Percentiles rank a stretch among this genome's conserved stretches.
Evolutionary conservation across 1,139 yeast species (phyloP).

Genomic region (Debaryomycetaceae sp.): DNA sequence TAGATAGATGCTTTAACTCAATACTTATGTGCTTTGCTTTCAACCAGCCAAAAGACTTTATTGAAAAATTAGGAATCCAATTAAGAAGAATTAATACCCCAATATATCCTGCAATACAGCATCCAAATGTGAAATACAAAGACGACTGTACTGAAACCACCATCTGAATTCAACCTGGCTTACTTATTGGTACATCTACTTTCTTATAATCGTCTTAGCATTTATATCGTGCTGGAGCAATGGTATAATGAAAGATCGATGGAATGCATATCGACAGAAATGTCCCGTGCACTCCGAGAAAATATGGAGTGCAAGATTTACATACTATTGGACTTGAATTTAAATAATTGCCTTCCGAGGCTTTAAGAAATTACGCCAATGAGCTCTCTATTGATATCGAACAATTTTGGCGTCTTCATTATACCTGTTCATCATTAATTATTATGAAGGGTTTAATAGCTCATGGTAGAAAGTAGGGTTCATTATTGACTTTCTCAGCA

Average conservation of each 20-base stretch:
- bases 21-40: conserved; percentile 28
- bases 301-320: too few relatives aligned
- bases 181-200: neutral
- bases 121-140: neutral
- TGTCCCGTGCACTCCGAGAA: neutral
- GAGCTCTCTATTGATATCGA: too few relatives aligned
- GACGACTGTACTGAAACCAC: neutral
- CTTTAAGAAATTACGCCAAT: too few relatives aligned
- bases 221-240: neutral
- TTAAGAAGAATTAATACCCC: conserved; percentile 21
- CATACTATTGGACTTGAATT: too few relatives aligned
- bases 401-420: too few relatives aligned
- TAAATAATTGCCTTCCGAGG: too few relatives aligned
- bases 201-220: neutral
- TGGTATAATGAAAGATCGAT: neutral
- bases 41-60: conserved; percentile 38
- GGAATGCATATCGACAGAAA: neutral
- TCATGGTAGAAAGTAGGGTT: too few relatives aligned
- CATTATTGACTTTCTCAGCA: too few relatives aligned
- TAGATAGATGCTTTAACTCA: conserved; percentile 11
- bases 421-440: too few relatives aligned
- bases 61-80: conserved; percentile 29
- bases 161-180: neutral
- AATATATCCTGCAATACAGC: conserved; percentile 14
- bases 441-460: too few relatives aligned